These are phyloP conservation scores for Paecilomyces niveus DNA, from an alignment of 2,329 filamentous ascomycete genomes.

Conservation along the genomic window DNA sequence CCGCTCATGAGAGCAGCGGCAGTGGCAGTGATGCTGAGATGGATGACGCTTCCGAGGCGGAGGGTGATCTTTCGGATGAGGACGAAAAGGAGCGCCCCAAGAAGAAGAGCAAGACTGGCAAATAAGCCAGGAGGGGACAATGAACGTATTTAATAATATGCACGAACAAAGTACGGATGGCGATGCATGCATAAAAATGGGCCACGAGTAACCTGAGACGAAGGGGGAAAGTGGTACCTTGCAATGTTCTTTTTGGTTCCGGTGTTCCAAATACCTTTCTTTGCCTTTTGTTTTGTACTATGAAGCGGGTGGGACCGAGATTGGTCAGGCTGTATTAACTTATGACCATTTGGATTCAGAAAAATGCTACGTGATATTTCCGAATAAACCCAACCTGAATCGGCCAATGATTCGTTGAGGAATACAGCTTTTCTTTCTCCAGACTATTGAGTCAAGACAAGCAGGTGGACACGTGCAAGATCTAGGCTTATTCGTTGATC, in stretches of 20 bases:
- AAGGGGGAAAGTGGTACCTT: background rate
- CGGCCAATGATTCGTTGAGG: background rate
- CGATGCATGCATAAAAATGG: background rate
- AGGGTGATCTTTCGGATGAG: constrained; percentile 1
- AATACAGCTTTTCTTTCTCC: background rate
- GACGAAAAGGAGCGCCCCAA: constrained; percentile 15
- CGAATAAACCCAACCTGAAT: background rate
- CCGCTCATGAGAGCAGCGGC: constrained; percentile 75
- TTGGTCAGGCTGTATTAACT: background rate
- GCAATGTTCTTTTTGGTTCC: background rate
- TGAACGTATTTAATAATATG: background rate
- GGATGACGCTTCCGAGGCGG: constrained; percentile 3
- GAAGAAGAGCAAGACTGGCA: background rate
- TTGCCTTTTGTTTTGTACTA: background rate
- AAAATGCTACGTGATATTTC: background rate
- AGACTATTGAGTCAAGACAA: too few relatives aligned
- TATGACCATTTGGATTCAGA: background rate
- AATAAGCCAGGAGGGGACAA: background rate
- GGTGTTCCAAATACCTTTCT: background rate
- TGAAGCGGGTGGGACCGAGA: background rate
- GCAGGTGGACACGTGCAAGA: background rate
- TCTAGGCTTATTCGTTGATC: background rate
- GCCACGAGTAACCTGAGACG: background rate
- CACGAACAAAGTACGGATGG: background rate
- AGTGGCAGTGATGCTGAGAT: constrained; percentile 55